These are phyloP conservation scores for Dactylellina cionopaga DNA, from an alignment of 2,329 filamentous ascomycete species.

Conservation along the genomic window DNA sequence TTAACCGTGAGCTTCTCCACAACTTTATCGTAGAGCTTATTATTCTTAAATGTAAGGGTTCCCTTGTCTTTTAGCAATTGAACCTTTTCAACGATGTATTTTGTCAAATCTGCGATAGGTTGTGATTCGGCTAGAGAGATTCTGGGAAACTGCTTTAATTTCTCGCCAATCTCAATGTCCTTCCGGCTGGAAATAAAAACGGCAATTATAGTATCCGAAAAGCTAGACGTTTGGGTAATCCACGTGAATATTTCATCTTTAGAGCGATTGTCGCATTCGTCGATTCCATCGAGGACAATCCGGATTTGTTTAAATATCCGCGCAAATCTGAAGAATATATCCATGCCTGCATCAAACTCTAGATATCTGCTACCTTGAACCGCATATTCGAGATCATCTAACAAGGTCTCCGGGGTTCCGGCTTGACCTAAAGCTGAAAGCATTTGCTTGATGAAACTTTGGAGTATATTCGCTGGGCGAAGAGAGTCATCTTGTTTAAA, in stretches of 20 bases:
- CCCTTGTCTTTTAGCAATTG: background rate
- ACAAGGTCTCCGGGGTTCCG: constrained; percentile 10
- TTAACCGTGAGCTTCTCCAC: constrained; percentile 16
- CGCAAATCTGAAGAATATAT: constrained; percentile 21
- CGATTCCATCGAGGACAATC: constrained; percentile 53
- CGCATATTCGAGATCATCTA: constrained; percentile 14
- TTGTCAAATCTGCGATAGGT: background rate
- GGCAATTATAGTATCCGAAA: constrained; percentile 16
- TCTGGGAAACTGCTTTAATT: constrained; percentile 1
- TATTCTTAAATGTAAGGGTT: constrained; percentile 3
- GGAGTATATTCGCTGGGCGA: constrained; percentile 20
- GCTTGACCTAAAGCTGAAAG: constrained; percentile 6
- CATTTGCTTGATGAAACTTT: constrained; percentile 51
- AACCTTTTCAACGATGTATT: constrained; percentile 25
- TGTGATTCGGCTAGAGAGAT: constrained; percentile 16
- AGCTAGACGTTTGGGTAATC: background rate
- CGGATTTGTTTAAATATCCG: constrained; percentile 10
- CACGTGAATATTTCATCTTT: constrained; percentile 27
- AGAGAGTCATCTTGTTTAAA: constrained; percentile 46
- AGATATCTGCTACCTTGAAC: constrained; percentile 10
- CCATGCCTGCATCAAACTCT: constrained; percentile 11
- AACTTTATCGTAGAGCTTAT: constrained; percentile 15
- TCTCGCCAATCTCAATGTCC: constrained; percentile 40
- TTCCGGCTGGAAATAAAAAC: constrained; percentile 52
- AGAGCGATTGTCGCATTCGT: constrained; percentile 50